These are phyloP conservation scores for Termitomyces bulborhizus DNA, from an alignment of 768 basidiomycete genomes.

Conservation along the genomic window DNA sequence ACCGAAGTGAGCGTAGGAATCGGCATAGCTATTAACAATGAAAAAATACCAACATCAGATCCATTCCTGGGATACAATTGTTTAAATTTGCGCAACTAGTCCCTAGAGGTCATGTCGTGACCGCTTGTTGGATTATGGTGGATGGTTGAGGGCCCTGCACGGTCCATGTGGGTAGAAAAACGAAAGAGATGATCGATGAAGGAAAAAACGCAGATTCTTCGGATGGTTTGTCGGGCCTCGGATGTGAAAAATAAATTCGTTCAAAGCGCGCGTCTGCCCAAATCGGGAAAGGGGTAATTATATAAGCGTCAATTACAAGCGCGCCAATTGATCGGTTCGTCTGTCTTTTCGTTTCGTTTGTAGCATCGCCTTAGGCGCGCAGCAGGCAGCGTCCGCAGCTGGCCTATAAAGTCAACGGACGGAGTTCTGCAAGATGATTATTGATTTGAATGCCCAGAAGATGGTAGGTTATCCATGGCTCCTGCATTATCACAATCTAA, in stretches of 20 bases:
- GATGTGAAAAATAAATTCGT: constrained; percentile 12
- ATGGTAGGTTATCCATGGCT: constrained; percentile 14
- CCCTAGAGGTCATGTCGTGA: constrained; percentile 74
- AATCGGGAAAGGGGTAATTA: constrained; percentile 1
- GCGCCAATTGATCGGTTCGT: not conserved
- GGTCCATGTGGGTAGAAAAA: constrained; percentile 15
- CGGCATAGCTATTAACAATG: constrained; percentile 68
- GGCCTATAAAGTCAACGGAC: constrained; percentile 5
- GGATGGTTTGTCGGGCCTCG: constrained; percentile 13
- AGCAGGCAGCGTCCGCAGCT: constrained; percentile 8
- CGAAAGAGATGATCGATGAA: constrained; percentile 14
- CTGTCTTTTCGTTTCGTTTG: not conserved
- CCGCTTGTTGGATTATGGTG: constrained; percentile 15
- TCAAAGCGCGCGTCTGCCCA: constrained; percentile 1
- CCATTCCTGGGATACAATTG: constrained; percentile 18
- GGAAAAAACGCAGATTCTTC: constrained; percentile 9
- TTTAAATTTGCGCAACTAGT: constrained; percentile 64
- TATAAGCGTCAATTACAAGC: not conserved
- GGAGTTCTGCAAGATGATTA: constrained; percentile 17
- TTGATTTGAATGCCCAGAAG: constrained; percentile 17
- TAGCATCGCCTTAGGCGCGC: constrained; percentile 6
- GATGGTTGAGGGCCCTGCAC: constrained; percentile 23
- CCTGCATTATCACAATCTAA: not conserved
- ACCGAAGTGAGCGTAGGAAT: constrained; percentile 96
- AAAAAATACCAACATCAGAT: constrained; percentile 32